phyloP scores from a whole-genome alignment of 495 filamentous ascomycete genomes.

The Parathielavia hyrcaniae region DNA sequence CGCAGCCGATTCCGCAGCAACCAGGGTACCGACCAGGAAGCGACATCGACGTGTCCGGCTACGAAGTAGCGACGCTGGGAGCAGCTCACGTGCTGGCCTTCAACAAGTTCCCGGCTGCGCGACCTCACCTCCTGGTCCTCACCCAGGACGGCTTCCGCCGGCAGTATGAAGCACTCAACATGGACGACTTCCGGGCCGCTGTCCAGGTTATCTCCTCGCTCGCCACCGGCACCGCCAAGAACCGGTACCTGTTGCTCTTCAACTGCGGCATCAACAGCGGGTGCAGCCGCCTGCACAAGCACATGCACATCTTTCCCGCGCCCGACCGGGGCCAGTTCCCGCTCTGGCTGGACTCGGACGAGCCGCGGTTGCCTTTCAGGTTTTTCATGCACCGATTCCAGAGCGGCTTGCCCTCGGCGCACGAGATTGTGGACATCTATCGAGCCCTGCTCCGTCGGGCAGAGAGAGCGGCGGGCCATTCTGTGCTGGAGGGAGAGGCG shows the following conservation, averaged over 20 bases:
- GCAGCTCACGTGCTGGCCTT: constrained; percentile 34
- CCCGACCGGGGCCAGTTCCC: constrained; percentile 7
- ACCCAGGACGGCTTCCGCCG: constrained; percentile 36
- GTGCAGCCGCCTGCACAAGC: constrained; percentile 42
- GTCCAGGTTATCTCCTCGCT: constrained; percentile 5
- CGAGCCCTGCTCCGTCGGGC: constrained; percentile 24
- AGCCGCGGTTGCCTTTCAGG: constrained; percentile 16
- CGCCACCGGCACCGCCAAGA: too few species aligned
- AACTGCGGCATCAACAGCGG: constrained; percentile 38
- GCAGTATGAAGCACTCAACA: constrained; percentile 26
- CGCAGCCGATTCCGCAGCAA: background rate
- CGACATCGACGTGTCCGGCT: constrained; percentile 25
- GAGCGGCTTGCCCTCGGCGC: constrained; percentile 11
- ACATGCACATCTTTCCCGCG: constrained; percentile 38
- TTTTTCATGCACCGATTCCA: constrained; percentile 18
- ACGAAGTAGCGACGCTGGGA: constrained; percentile 17
- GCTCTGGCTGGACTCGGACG: constrained; percentile 19
- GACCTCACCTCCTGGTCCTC: constrained; percentile 39
- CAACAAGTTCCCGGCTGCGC: constrained; percentile 40
- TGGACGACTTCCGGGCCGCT: constrained; percentile 17
- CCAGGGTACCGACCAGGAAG: constrained; percentile 23
- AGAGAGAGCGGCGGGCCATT: constrained; percentile 14
- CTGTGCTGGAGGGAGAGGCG: background rate
- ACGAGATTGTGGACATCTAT: constrained; percentile 24
- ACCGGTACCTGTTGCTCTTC: constrained; percentile 29